A percentile compares a stretch with the other conserved stretches of the same genome.
These are phyloP conservation scores for Botryotinia globosa DNA, from an alignment of 2,329 filamentous ascomycete genomes.

Conservation along the genomic window DNA sequence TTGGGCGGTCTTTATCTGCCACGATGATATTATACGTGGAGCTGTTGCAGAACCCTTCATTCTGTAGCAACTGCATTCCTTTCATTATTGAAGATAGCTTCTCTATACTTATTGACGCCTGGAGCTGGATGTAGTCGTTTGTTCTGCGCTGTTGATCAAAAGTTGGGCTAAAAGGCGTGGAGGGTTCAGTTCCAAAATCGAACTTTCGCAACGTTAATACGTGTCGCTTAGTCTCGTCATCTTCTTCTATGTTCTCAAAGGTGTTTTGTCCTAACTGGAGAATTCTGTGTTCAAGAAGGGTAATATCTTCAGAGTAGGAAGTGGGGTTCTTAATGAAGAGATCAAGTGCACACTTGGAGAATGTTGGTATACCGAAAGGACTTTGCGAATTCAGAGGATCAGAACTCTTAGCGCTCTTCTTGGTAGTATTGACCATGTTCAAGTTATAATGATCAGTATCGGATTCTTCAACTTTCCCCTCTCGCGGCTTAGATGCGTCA, in stretches of 20 bases:
- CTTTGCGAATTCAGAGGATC: too few relatives aligned
- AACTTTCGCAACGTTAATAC: neutral
- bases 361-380: fast-evolving
- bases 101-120: neutral
- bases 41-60: constrained; percentile 2
- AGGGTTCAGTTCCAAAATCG: fast-evolving
- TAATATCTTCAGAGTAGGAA: neutral
- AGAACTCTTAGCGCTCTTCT: too few relatives aligned
- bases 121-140: neutral
- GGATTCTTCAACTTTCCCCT: fast-evolving
- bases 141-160: neutral
- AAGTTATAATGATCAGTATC: neutral
- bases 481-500: neutral
- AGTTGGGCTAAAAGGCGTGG: neutral
- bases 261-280: neutral
- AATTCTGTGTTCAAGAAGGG: neutral
- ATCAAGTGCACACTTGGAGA: neutral
- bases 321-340: neutral
- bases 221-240: neutral
- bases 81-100: neutral
- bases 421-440: too few relatives aligned
- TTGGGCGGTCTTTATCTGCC: neutral
- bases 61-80: neutral
- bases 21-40: neutral
- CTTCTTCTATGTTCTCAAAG: neutral